Evolutionary conservation across 1,284 basidiomycete species (phyloP).

Genomic region (Malassezia restricta): DNA sequence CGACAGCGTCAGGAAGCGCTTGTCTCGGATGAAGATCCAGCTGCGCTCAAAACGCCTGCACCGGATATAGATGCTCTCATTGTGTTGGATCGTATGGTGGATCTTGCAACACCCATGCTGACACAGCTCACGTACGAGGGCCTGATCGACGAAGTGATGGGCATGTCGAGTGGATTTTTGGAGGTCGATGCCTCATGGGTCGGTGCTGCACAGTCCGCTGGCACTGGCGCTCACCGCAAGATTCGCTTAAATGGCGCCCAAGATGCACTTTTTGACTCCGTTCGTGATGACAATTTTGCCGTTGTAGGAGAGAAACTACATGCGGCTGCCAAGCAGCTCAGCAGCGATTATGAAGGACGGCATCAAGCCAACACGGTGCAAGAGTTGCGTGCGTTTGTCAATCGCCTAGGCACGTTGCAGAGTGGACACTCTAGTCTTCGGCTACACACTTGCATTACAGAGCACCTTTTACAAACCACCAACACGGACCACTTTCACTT

Average conservation of each 20-base stretch:
- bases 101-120: constrained; percentile 86
- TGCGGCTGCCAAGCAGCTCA: constrained; percentile 66
- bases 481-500: constrained; percentile 70
- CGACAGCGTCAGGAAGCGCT: constrained; percentile 52
- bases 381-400: constrained; percentile 87
- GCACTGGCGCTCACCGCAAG: constrained; percentile 49
- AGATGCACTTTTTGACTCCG: constrained; percentile 70
- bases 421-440: constrained; percentile 76
- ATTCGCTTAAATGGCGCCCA: constrained; percentile 63
- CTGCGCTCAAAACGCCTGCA: constrained; percentile 25
- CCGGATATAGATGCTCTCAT: constrained; percentile 69
- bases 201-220: constrained; percentile 21
- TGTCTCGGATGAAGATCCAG: constrained; percentile 29
- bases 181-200: constrained; percentile 72
- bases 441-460: constrained; percentile 84
- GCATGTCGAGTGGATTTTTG: constrained; percentile 78
- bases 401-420: constrained; percentile 79
- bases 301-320: constrained; percentile 75
- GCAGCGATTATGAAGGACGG: constrained; percentile 75
- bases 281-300: constrained; percentile 86
- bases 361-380: constrained; percentile 78
- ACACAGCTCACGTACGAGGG: constrained; percentile 96
- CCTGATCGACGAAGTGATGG: constrained; percentile 83
- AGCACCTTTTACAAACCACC: constrained; percentile 72
- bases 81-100: constrained; percentile 78